phyloP scores from a whole-genome alignment of 257 asterid genomes.

The Penstemon davidsonii region DNA sequence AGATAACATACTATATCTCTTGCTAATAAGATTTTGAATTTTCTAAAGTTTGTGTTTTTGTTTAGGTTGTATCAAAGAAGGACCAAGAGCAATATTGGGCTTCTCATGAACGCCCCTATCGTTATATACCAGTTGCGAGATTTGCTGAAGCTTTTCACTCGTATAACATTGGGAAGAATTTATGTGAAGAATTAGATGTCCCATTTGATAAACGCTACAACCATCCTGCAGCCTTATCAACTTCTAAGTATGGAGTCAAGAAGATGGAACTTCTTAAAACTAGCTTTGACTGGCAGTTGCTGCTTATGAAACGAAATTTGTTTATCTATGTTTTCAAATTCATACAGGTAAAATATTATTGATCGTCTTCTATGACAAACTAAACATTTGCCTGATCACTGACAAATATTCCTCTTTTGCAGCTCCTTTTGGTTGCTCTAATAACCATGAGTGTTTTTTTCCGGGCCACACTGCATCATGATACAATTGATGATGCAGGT shows the following conservation, averaged over 20 bases:
- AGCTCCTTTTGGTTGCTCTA: slow-evolving; percentile 85
- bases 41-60: slow-evolving; percentile 29
- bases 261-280: slow-evolving; percentile 72
- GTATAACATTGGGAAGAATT: slow-evolving; percentile 56
- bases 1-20: slow-evolving; percentile 22
- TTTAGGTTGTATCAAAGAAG: slow-evolving; percentile 78
- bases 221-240: slow-evolving; percentile 91
- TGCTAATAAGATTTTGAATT: slow-evolving; percentile 8
- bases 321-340: slow-evolving; percentile 84
- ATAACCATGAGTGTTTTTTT: slow-evolving; percentile 94
- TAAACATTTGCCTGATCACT: slow-evolving; percentile 20
- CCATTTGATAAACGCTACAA: slow-evolving; percentile 83
- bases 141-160: slow-evolving; percentile 82
- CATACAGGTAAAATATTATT: slow-evolving; percentile 62
- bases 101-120: slow-evolving; percentile 59
- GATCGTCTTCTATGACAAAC: slow-evolving; percentile 7
- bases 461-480: slow-evolving; percentile 81
- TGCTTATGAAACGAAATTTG: slow-evolving; percentile 84
- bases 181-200: slow-evolving; percentile 55
- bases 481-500: slow-evolving; percentile 87
- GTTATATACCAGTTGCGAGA: slow-evolving; percentile 58
- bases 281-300: slow-evolving; percentile 78
- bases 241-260: slow-evolving; percentile 73
- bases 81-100: slow-evolving; percentile 96
- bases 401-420: slow-evolving; percentile 37